These are phyloP conservation scores for Backusella australiensis DNA, from an alignment of 192 early-diverging fungal genomes.

Conservation along the genomic window DNA sequence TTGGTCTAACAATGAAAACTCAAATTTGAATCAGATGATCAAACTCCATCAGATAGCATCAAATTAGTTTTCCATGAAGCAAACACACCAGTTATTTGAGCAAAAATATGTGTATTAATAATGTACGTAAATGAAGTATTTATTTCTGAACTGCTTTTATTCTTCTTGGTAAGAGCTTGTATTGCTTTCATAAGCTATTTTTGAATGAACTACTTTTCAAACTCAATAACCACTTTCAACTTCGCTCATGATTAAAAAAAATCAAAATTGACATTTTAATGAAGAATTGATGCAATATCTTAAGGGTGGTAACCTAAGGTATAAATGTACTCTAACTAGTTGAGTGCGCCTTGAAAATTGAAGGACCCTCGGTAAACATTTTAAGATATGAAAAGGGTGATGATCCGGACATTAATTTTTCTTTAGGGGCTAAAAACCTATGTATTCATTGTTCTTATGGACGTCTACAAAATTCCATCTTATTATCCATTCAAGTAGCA, in stretches of 20 bases:
- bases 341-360: neutral
- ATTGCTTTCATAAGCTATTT: neutral
- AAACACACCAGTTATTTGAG: neutral
- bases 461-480: too few species aligned
- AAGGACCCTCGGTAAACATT: neutral
- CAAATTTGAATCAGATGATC: neutral
- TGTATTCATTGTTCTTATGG: too few species aligned
- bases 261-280: neutral
- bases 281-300: neutral
- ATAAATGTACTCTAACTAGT: neutral
- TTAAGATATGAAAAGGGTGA: too few species aligned
- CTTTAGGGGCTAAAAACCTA: too few species aligned
- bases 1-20: neutral
- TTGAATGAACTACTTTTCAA: neutral
- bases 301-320: neutral
- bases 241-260: too few species aligned
- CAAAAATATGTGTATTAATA: neutral
- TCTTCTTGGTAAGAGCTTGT: neutral
- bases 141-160: neutral
- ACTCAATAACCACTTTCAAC: neutral
- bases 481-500: too few species aligned
- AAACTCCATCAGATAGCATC: neutral
- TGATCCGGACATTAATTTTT: too few species aligned
- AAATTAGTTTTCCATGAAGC: neutral
- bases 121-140: neutral